Conservation (phyloP, 495 filamentous ascomycete species). For the Hypoxylon lienhwacheense region DNA sequence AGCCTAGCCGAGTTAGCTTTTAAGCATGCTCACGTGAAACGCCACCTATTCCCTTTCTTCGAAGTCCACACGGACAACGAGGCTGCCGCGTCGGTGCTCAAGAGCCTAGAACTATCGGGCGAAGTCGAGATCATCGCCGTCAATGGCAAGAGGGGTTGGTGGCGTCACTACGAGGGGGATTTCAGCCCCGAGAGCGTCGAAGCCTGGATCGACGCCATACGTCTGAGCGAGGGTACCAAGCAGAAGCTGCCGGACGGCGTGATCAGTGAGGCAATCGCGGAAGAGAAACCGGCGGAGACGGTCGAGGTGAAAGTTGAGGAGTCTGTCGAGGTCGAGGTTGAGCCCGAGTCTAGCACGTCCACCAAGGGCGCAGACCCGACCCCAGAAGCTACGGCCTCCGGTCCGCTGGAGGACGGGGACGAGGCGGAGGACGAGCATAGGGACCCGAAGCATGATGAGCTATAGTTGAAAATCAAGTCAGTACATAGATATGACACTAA, state of each 20-base stretch:
- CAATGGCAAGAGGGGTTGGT: conserved; percentile 86
- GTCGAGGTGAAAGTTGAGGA: conserved; percentile 39
- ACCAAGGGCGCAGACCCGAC: conserved; percentile 39
- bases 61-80: conserved; percentile 67
- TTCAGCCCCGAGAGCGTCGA: conserved; percentile 67
- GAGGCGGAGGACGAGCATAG: conserved; percentile 19
- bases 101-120: conserved; percentile 60
- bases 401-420: too few species aligned
- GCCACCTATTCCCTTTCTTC: conserved; percentile 80
- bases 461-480: conserved; percentile 36
- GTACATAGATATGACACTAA: conserved; percentile 15
- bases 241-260: conserved; percentile 76
- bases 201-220: conserved; percentile 83
- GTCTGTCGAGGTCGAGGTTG: conserved; percentile 25
- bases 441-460: conserved; percentile 47
- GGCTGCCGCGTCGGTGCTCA: conserved; percentile 57
- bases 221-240: conserved; percentile 81
- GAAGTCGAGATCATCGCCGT: conserved; percentile 73
- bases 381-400: conserved; percentile 44
- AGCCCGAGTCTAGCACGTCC: conserved; percentile 25
- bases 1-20: conserved; percentile 73
- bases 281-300: conserved; percentile 44
- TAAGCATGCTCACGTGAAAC: conserved; percentile 64
- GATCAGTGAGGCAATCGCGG: conserved; percentile 54
- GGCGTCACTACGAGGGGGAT: conserved; percentile 66